Evolutionary conservation across 306 rosid genomes (phyloP).

Genomic region (Fragaria nilgerrensis): DNA sequence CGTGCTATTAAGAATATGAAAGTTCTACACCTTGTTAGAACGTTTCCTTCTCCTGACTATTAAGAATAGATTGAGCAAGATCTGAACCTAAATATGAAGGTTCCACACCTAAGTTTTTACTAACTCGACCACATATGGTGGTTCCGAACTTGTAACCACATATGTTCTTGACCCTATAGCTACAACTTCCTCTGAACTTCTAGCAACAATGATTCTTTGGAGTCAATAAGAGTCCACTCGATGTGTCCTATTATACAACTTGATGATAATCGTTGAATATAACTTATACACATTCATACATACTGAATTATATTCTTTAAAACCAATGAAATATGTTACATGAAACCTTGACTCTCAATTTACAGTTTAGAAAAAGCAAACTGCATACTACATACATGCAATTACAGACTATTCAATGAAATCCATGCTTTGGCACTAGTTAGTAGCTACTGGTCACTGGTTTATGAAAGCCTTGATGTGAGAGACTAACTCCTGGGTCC

Average conservation of each 20-base stretch:
- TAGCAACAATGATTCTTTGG: no score
- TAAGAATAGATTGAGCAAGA: no score
- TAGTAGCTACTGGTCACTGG: slow-evolving; percentile 10
- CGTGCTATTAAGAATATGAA: no score
- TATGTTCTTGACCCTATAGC: background rate
- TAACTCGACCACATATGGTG: no score
- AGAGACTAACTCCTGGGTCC: slow-evolving; percentile 61
- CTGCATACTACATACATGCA: background rate
- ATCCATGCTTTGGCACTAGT: background rate
- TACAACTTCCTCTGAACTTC: no score
- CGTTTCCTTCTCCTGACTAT: no score
- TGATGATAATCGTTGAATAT: background rate
- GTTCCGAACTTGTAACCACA: no score
- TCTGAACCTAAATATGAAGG: no score
- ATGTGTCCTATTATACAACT: background rate
- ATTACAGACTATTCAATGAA: background rate
- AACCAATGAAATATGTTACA: background rate
- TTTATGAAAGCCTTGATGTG: slow-evolving; percentile 47
- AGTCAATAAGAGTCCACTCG: background rate
- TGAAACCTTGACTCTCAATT: background rate
- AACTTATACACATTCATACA: background rate
- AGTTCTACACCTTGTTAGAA: no score
- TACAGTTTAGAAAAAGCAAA: background rate
- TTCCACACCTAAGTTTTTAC: no score
- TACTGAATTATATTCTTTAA: background rate